Evolutionary conservation across 768 basidiomycete species (phyloP).

Genomic region (Suillus variegatus): DNA sequence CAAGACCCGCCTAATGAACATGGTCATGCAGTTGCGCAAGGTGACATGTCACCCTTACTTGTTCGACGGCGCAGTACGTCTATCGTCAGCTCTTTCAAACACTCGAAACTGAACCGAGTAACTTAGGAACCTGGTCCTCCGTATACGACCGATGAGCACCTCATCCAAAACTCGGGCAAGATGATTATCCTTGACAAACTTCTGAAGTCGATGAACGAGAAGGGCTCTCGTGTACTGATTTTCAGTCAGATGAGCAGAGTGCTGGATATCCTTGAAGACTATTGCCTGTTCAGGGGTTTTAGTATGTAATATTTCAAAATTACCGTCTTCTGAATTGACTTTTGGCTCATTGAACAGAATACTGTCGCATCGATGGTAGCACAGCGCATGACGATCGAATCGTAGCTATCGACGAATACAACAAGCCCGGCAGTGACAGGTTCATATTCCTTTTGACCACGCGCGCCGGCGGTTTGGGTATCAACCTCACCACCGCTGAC

Average conservation of each 20-base stretch:
- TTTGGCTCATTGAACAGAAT: slow-evolving; percentile 52
- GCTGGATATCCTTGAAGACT: slow-evolving; percentile 96
- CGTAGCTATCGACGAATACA: slow-evolving; percentile 95
- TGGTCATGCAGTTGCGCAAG: slow-evolving; percentile 97
- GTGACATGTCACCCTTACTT: slow-evolving; percentile 91
- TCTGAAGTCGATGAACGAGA: slow-evolving; percentile 80
- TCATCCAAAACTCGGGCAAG: slow-evolving; percentile 92
- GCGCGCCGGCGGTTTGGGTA: slow-evolving; percentile 94
- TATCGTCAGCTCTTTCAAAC: background rate
- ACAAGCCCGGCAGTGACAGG: slow-evolving; percentile 90
- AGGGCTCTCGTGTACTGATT: slow-evolving; percentile 94
- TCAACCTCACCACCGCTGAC: slow-evolving; percentile 94
- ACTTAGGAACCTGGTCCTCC: slow-evolving; percentile 92
- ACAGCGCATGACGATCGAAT: slow-evolving; percentile 98
- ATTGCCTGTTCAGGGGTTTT: slow-evolving; percentile 88
- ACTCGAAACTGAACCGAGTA: background rate
- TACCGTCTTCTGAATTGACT: background rate
- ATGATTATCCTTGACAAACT: slow-evolving; percentile 98
- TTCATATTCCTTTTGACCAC: slow-evolving; percentile 97
- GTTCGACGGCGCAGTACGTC: slow-evolving; percentile 83
- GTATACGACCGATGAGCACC: slow-evolving; percentile 96
- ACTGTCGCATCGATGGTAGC: slow-evolving; percentile 94
- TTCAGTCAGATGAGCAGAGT: slow-evolving; percentile 99
- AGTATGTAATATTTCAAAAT: slow-evolving; percentile 51
- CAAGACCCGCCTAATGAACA: slow-evolving; percentile 96